Evolutionary conservation across 2,329 filamentous ascomycete species (phyloP).

Genomic region (Cytospora chrysosperma): DNA sequence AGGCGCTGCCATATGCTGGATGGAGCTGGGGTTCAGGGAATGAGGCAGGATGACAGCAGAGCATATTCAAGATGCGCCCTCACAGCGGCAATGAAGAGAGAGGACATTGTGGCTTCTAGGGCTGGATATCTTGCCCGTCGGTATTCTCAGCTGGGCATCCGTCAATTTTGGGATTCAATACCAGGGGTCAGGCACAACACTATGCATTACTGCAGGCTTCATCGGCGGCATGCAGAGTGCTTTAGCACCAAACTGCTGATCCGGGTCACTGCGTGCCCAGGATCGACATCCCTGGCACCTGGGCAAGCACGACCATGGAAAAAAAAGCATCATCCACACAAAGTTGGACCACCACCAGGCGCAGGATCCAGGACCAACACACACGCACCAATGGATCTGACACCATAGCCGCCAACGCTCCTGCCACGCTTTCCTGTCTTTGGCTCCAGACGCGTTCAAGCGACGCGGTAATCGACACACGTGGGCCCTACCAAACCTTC

Average conservation of each 20-base stretch:
- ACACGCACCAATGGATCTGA: neutral
- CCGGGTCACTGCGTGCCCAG: neutral
- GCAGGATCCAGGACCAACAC: neutral
- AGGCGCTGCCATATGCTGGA: neutral
- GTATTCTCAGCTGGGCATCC: neutral
- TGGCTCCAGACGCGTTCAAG: neutral
- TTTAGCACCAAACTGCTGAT: neutral
- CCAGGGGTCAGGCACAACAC: neutral
- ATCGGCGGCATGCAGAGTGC: neutral
- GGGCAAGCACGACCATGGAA: neutral
- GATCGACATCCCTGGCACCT: neutral
- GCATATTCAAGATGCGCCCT: neutral
- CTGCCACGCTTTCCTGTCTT: neutral
- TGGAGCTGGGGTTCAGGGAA: neutral
- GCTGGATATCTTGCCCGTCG: neutral
- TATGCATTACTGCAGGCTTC: neutral
- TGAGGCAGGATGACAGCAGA: neutral
- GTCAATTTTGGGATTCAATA: neutral
- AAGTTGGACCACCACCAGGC: neutral
- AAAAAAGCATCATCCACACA: neutral
- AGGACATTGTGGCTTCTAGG: too few relatives aligned
- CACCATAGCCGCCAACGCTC: neutral
- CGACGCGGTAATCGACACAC: neutral
- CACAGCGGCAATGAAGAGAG: neutral
- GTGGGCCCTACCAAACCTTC: neutral